Evolutionary conservation across 805 yeast species (phyloP).

Genomic region (Lipomyces kockii): DNA sequence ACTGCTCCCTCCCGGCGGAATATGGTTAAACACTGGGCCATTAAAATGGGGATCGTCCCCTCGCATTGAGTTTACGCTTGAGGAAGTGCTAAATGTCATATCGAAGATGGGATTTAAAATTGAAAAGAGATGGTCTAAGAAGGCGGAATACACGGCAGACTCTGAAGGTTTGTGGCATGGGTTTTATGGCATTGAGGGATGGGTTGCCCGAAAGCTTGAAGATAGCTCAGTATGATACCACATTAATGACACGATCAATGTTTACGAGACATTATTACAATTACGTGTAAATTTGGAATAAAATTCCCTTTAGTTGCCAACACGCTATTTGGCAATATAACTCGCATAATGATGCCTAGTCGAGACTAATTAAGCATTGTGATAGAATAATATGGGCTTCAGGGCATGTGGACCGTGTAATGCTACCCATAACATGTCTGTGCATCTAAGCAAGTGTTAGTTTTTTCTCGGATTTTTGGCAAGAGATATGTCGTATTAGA

Average conservation of each 20-base stretch:
- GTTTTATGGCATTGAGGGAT: constrained; percentile 40
- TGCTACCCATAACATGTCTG: too few species aligned
- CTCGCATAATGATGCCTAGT: not conserved
- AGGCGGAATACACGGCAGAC: constrained; percentile 44
- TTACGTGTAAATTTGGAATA: not conserved
- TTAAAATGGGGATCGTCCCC: constrained; percentile 86
- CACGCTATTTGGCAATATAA: too few species aligned
- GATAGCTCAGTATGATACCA: not conserved
- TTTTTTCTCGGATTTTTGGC: too few species aligned
- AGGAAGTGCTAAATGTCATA: constrained; percentile 67
- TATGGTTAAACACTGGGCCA: constrained; percentile 93
- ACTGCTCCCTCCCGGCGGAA: constrained; percentile 55
- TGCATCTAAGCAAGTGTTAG: too few species aligned
- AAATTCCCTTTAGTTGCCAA: not conserved
- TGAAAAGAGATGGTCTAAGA: constrained; percentile 38
- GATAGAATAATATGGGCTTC: too few species aligned
- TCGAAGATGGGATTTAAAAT: constrained; percentile 65
- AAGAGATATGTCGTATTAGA: too few species aligned
- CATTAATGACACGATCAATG: not conserved
- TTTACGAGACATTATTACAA: not conserved
- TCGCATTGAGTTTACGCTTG: constrained; percentile 68
- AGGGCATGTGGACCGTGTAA: too few species aligned
- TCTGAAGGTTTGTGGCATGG: constrained; percentile 43
- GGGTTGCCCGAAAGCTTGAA: constrained; percentile 26
- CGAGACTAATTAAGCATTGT: too few species aligned